A percentile compares a stretch with the other conserved stretches of the same genome.
Evolutionary conservation across 208 protist genomes (phyloP).

Genomic region (Naegleria gruberi): DNA sequence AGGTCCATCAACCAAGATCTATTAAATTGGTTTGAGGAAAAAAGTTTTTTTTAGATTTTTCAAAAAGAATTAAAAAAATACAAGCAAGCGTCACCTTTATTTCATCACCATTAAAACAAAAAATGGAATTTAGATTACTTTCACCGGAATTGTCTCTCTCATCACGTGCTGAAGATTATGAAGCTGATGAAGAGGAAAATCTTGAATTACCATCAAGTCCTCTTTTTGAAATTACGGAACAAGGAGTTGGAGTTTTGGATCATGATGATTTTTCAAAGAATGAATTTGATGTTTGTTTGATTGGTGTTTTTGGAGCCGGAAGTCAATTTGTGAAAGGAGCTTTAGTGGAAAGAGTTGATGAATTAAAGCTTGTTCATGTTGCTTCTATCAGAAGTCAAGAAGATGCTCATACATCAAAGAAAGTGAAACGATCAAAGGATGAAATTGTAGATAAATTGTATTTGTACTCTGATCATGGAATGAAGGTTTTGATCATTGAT

Average conservation of each 20-base stretch:
- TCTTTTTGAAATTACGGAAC: background rate
- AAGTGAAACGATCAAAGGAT: background rate
- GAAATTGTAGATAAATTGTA: background rate
- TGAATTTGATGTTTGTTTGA: background rate
- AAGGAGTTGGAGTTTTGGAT: background rate
- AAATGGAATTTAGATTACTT: background rate
- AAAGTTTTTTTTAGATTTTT: no score
- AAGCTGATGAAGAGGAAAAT: background rate
- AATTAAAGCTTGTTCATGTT: background rate
- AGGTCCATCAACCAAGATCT: no score
- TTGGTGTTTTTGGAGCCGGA: background rate
- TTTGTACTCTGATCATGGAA: background rate
- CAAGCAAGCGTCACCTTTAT: no score
- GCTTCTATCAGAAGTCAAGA: background rate
- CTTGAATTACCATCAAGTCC: background rate
- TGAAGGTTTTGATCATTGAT: background rate
- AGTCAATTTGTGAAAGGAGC: background rate
- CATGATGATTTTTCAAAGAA: background rate
- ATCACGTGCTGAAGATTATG: background rate
- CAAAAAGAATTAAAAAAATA: no score
- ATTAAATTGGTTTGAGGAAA: no score
- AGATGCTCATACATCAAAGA: background rate
- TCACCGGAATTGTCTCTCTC: background rate
- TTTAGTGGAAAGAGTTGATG: background rate
- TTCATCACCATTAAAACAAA: no score